These are phyloP conservation scores for Dalbergia oliveri DNA, from an alignment of 306 rosid genomes.

Conservation along the genomic window DNA sequence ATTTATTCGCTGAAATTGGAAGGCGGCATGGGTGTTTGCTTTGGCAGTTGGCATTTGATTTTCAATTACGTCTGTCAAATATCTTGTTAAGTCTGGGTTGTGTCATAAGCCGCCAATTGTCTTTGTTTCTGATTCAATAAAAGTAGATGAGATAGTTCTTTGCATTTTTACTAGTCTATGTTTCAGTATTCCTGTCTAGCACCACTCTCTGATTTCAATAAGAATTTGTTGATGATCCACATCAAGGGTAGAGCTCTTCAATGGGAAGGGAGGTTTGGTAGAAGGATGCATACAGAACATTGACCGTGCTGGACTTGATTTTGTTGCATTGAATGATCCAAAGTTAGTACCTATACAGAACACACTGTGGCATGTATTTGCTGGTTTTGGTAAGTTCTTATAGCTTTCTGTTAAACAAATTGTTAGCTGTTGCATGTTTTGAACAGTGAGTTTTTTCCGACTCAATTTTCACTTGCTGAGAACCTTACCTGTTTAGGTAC, in stretches of 20 bases:
- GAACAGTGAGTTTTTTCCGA: constrained; percentile 6
- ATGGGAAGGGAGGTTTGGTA: constrained; percentile 87
- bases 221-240: constrained; percentile 39
- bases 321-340: constrained; percentile 77
- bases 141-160: background rate
- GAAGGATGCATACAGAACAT: constrained; percentile 77
- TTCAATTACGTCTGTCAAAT: constrained; percentile 17
- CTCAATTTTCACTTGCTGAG: constrained; percentile 35
- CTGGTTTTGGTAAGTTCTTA: constrained; percentile 74
- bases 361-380: constrained; percentile 79
- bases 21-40: constrained; percentile 13
- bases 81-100: constrained; percentile 9
- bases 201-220: background rate
- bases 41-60: background rate
- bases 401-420: constrained; percentile 16
- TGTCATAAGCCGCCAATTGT: constrained; percentile 1
- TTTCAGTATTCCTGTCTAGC: constrained; percentile 20
- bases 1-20: constrained; percentile 21
- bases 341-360: constrained; percentile 65
- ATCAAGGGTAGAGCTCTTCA: constrained; percentile 89
- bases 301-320: constrained; percentile 69
- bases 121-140: constrained; percentile 19
- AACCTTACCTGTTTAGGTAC: constrained; percentile 64
- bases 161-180: background rate
- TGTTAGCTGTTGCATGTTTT: constrained; percentile 32